phyloP scores from a whole-genome alignment of 2,329 filamentous ascomycete species.

The Boeremia lycopersici region DNA sequence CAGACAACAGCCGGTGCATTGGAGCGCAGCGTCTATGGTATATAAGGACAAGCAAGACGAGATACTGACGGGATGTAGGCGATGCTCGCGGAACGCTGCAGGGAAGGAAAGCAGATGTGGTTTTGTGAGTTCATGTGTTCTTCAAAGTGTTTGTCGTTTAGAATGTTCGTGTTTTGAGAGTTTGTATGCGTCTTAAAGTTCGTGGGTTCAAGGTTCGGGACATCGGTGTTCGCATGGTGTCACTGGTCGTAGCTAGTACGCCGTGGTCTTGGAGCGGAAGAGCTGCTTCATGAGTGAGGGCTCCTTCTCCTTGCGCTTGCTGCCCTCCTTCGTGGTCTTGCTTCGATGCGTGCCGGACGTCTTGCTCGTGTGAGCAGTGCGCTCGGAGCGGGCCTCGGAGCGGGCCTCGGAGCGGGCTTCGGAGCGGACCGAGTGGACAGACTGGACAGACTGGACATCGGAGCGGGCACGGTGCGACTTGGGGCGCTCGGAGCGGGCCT shows the following conservation, averaged over 20 bases:
- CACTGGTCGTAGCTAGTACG: conserved; percentile 12
- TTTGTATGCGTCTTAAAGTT: neutral
- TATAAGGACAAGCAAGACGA: no score
- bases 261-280: conserved; percentile 45
- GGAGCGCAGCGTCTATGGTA: no score
- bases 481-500: conserved; percentile 28
- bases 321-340: conserved; percentile 35
- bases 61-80: no score
- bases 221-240: neutral
- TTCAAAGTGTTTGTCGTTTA: no score
- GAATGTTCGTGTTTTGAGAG: no score
- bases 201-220: neutral
- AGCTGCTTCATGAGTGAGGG: conserved; percentile 50
- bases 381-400: conserved; percentile 36
- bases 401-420: conserved; percentile 22
- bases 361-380: conserved; percentile 37
- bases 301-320: conserved; percentile 49
- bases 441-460: conserved; percentile 28
- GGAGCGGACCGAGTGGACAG: conserved; percentile 27
- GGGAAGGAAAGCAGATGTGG: no score
- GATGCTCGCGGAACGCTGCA: no score
- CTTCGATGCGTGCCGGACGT: conserved; percentile 27
- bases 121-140: no score
- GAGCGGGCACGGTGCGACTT: conserved; percentile 33
- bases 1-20: no score